These are phyloP conservation scores for Neoarthrinium moseri DNA, from an alignment of 2,329 filamentous ascomycete species.

Conservation along the genomic window DNA sequence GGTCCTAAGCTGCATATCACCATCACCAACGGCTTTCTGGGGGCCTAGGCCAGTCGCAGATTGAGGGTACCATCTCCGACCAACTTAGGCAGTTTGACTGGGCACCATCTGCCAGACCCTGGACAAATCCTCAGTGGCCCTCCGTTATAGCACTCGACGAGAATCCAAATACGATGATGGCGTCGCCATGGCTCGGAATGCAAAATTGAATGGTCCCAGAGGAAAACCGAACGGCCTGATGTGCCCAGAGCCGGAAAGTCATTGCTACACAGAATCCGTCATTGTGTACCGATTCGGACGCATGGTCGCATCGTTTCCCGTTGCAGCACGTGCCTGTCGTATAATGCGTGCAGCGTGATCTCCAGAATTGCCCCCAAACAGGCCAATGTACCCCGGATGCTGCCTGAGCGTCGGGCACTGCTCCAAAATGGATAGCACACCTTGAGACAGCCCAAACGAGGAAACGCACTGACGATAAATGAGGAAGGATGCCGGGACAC, in stretches of 20 bases:
- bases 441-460: not conserved
- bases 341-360: not conserved
- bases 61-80: too few species aligned
- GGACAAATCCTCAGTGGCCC: too few species aligned
- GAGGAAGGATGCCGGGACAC: not conserved
- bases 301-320: conserved; percentile 4
- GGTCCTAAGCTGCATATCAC: too few species aligned
- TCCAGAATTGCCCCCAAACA: not conserved
- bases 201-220: too few species aligned
- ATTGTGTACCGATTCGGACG: conserved; percentile 2
- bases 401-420: not conserved
- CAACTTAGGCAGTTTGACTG: too few species aligned
- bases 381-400: conserved; percentile 1
- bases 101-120: too few species aligned
- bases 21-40: too few species aligned
- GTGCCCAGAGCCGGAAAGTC: not conserved
- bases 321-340: conserved; percentile 2
- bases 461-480: not conserved
- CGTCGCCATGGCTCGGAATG: not conserved
- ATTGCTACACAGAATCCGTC: not conserved
- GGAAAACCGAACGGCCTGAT: too few species aligned
- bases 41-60: too few species aligned
- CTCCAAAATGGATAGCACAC: not conserved
- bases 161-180: not conserved
- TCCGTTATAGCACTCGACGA: not conserved